Evolutionary conservation across 495 filamentous ascomycete genomes (phyloP).

Genomic region (Tuber aestivum): DNA sequence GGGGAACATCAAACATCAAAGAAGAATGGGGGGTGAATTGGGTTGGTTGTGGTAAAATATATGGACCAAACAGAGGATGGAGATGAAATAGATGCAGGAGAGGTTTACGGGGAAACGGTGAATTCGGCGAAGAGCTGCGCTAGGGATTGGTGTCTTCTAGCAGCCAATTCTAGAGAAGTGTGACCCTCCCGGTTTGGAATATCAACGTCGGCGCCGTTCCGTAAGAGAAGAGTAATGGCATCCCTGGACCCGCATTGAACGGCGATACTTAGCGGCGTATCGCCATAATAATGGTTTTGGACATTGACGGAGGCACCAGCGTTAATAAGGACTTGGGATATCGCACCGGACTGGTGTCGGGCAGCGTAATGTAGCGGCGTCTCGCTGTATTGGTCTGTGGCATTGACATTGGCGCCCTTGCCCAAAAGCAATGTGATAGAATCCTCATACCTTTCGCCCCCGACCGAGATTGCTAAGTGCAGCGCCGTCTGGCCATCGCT

Average conservation of each 20-base stretch:
- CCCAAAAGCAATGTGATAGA: conserved; percentile 3
- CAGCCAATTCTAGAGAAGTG: background rate
- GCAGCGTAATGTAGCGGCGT: background rate
- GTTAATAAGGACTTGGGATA: background rate
- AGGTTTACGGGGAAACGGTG: background rate
- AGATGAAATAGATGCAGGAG: background rate
- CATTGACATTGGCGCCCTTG: conserved; percentile 5
- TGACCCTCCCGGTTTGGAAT: background rate
- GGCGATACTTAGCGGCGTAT: background rate
- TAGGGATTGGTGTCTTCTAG: background rate
- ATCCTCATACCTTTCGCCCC: conserved; percentile 5
- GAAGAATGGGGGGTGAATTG: background rate
- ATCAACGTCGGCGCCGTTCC: background rate
- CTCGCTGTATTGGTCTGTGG: conserved; percentile 1
- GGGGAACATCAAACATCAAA: background rate
- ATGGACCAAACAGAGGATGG: background rate
- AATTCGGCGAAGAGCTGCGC: conserved; percentile 1
- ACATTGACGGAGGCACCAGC: background rate
- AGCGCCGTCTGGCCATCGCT: conserved; percentile 2
- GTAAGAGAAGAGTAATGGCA: background rate
- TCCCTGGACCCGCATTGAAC: conserved; percentile 1
- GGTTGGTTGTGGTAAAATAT: background rate
- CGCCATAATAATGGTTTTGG: background rate
- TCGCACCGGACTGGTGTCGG: conserved; percentile 1
- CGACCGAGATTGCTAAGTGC: conserved; percentile 3